Base-by-base conservation (phyloP, 1,139 yeast species). In the Meyerozyma sp. region DNA sequence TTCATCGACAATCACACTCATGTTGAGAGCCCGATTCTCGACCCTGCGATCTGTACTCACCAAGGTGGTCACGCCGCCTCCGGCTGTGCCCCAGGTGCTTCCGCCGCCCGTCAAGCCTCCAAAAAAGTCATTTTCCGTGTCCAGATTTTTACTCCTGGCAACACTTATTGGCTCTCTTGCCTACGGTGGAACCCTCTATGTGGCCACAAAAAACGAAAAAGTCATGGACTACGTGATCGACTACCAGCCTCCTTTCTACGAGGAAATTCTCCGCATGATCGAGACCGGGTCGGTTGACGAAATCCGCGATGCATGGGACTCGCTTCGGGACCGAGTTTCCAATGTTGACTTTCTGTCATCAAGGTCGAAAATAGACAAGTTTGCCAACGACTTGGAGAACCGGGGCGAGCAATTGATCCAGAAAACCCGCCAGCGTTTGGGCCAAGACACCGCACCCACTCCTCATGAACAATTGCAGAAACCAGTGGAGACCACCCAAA, bases 181-280 rank as follows among this genome's bases (percentile, higher is more conserved):
- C 7, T 73, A 73, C 46, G 76, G 75, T 4, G 69, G 70, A 9
- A 62, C 73, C 8, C 58, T 73, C 48, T 73, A 55, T 48, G 68
- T 54, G 32, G 77, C 78, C 46, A 71, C 77, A 45, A 73, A 71
- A 54, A 71, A 66, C 51, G 76, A 72, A 43, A 59, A 59, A 40
- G 75, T 72, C 14, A 62, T 71, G 70, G 77, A 73, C 53, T 71
- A 70, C 49, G 75, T 73, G 37, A 65, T 70, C 44, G 77, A 73
- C 49, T 53, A 70, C 42, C 70, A 71, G 46, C 65, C 70, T 45
- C 77, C 77, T n/a, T 70, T 65, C 55, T 61, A 68, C 46, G 77
- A 73, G 47, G 73, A 69, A 50, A 54, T 72, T 41, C 57, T 72
- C 49, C 71, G 70, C 42, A 40, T 68, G 30, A 64, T 68, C 41